Base-by-base conservation (phyloP, 257 asterid species). In the Solanum lignicaule region DNA sequence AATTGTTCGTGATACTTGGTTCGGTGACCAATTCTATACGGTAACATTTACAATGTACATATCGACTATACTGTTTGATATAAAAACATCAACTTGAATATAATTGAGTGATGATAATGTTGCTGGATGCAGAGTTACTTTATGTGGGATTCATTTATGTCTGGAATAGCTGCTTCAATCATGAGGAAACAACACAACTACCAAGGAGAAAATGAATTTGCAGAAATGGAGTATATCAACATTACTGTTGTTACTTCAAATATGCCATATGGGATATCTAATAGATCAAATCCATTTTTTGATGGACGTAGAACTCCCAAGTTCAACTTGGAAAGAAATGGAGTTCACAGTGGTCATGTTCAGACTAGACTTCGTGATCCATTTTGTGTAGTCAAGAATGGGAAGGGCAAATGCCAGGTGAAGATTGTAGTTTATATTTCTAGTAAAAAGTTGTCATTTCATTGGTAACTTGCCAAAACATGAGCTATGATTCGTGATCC, bases 141-240 rank as follows among this genome's bases (percentile, higher is more conserved):
- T 83, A 94, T 95, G 98, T 95, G 99, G 99, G 99, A 96, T 35
- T 93, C 98, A 2, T 93, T 96, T 84, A 75, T 92, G 71, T 87
- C 96, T 2, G 98, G 98, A 16, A 94, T 96, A 85, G 99, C 99
- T 15, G 89, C 98, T 89, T 96, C 99, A n/a, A 94, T 92, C 13
- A 94, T 96, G 98, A 93, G 89, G 10, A 92, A 90, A 52, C 86
- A 78, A 3, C 84, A 91, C 29, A 91, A 92, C 89, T 73, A 5
- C 13, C 82, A 88, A 15, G 98, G 98, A 32, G 93, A 94, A 87
- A 96, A 95, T 83, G 98, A 94, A 74, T 96, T 94, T 89, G 98
- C 99, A 6, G 94, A 93, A 36, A 94, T 95, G 98, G 92, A 95
- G 90, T 91, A 87, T 79, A 95, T 95, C 89, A 96, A 96, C 87